phyloP scores from a whole-genome alignment of 148 eudicot species.

The Heliosperma pusillum region DNA sequence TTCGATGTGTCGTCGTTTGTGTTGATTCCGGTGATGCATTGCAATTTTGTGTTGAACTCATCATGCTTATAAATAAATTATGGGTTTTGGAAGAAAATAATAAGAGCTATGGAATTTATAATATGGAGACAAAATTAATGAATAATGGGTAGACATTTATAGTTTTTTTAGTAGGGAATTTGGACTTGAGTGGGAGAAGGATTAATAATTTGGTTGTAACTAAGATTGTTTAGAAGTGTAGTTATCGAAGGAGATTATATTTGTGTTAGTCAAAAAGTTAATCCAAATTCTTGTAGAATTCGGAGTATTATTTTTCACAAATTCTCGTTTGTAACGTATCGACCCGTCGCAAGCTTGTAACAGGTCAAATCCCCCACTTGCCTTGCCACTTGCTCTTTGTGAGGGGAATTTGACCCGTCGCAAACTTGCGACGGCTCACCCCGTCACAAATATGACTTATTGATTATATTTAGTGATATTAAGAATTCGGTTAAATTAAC shows the following conservation, averaged over 20 bases:
- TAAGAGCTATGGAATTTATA: no score
- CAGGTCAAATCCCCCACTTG: no score
- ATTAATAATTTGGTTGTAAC: neutral
- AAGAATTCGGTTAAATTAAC: no score
- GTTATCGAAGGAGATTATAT: neutral
- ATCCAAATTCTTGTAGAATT: no score
- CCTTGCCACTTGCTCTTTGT: no score
- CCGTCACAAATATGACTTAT: no score
- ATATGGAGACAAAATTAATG: neutral
- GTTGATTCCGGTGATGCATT: neutral
- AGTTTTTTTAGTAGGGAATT: neutral
- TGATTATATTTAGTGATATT: no score
- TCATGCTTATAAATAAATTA: neutral
- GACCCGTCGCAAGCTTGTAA: no score
- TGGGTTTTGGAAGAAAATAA: neutral
- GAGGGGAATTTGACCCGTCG: no score
- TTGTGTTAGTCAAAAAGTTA: neutral
- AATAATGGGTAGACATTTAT: neutral
- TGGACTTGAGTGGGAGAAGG: neutral
- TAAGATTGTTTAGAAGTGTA: neutral
- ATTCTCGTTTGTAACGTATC: no score
- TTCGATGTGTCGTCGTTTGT: neutral
- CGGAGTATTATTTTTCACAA: no score
- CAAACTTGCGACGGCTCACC: no score
- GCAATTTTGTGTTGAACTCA: neutral